Base-by-base conservation (phyloP, 768 basidiomycete species). In the Scleroderma citrinum region DNA sequence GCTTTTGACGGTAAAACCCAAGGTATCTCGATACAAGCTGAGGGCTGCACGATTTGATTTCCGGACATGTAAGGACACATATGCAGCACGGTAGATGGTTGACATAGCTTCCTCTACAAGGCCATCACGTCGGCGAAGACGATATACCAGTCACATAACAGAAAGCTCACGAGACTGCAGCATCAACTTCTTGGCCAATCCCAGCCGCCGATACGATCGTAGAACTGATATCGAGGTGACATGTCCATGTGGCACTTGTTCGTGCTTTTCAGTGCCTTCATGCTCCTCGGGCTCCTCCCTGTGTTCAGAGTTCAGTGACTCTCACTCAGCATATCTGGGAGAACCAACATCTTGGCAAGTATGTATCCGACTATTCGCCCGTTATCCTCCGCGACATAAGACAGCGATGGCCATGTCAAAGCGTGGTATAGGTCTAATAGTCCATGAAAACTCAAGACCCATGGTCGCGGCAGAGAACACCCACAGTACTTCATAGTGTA, bases 201-300 rank as follows among this genome's bases (percentile, higher is more conserved):
- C 94, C 6, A 96, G 73, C n/a, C 94, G 78, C 38, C 94, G 76
- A 61, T 96, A 92, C 13, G 89, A 83, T 51, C 94, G 77, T 30
- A 97, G 71, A 2, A 98, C 94, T 0, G 92, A 95, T 61, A 98
- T 97, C 5, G 94, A 96, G 13, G 93, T 98, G 61, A 98, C 90
- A 60, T 98, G 94, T 0, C 94, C 94, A 55, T 93, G 87, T 0
- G 80, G 73, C 20, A 81, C 77, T 20, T 76, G 75, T 2, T 76
- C 75, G 23, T 60, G 20, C n/a, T 82, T 79, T 44, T 85, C 51
- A 12, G 58, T 69, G 12, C 71, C 64, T 12, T 80, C 81, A 49
- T 77, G 45, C 23, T 66, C 65, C 32, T 66, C 65, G 2, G 43
- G 46, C 32, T 77, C 76, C 55, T 90, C 87, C 82, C 85, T 88